Evolutionary conservation across 2,329 filamentous ascomycete genomes (phyloP).

Genomic region (Emmonsiellopsis sp.): DNA sequence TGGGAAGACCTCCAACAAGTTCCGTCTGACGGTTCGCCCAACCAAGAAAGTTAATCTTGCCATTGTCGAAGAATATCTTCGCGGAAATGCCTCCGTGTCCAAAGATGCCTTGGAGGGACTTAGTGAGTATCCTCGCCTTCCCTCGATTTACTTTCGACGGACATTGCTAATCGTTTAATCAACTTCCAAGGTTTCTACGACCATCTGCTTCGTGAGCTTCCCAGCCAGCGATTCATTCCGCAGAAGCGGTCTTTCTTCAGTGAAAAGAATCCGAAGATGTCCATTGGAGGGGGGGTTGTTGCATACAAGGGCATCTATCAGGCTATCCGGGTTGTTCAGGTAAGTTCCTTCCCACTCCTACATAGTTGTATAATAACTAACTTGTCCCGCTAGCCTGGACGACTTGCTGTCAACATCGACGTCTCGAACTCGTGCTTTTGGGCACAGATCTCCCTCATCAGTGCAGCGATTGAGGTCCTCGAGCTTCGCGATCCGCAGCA

Average conservation of each 20-base stretch:
- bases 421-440: constrained; percentile 90
- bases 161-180: constrained; percentile 3
- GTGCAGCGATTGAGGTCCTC: constrained; percentile 26
- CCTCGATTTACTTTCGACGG: not conserved
- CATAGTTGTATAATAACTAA: constrained; percentile 12
- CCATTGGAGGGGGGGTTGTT: constrained; percentile 59
- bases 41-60: constrained; percentile 62
- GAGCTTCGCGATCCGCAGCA: constrained; percentile 23
- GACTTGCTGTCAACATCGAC: constrained; percentile 77
- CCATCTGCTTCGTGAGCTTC: constrained; percentile 74
- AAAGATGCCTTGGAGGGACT: constrained; percentile 66
- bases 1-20: constrained; percentile 39
- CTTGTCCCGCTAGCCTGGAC: constrained; percentile 41
- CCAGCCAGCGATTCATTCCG: constrained; percentile 55
- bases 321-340: constrained; percentile 67
- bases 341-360: constrained; percentile 20
- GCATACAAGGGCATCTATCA: constrained; percentile 86
- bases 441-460: constrained; percentile 37
- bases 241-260: constrained; percentile 82
- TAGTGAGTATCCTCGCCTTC: constrained; percentile 40
- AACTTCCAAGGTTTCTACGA: constrained; percentile 62
- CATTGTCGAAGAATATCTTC: constrained; percentile 58
- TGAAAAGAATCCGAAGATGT: constrained; percentile 36
- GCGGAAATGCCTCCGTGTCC: constrained; percentile 51
- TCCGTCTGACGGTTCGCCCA: constrained; percentile 53